phyloP scores from a whole-genome alignment of 495 filamentous ascomycete genomes.

The Penicillium malachiteum region DNA sequence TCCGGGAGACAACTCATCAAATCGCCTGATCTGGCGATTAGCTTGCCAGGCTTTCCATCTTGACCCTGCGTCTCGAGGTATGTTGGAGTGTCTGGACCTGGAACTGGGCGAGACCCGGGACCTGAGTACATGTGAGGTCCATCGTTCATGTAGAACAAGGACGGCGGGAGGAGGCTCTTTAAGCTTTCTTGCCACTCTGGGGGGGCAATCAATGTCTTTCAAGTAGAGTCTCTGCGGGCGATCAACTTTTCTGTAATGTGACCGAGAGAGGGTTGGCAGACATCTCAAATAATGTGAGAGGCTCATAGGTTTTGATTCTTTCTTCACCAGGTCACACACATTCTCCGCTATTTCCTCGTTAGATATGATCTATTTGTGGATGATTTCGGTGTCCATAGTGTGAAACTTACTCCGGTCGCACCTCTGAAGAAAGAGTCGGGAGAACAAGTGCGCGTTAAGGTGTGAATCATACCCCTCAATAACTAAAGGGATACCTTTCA shows the following conservation, averaged over 20 bases:
- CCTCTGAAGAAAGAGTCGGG: too few relatives aligned
- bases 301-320: constrained; percentile 71
- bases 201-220: constrained; percentile 94
- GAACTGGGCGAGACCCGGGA: constrained; percentile 13
- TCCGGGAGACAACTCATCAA: constrained; percentile 89
- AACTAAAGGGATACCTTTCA: too few relatives aligned
- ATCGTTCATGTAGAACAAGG: constrained; percentile 84
- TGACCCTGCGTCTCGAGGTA: not conserved
- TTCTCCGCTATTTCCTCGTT: constrained; percentile 48
- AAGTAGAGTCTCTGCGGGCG: constrained; percentile 82
- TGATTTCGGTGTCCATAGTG: too few relatives aligned
- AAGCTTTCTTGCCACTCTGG: constrained; percentile 77
- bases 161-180: constrained; percentile 70
- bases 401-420: not conserved
- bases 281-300: constrained; percentile 86
- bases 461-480: too few relatives aligned
- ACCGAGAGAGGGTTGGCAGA: constrained; percentile 72
- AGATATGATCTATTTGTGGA: constrained; percentile 7
- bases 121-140: constrained; percentile 58
- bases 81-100: not conserved
- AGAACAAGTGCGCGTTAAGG: too few relatives aligned
- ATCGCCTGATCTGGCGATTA: constrained; percentile 70
- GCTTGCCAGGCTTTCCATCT: constrained; percentile 1
- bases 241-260: constrained; percentile 61
- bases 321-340: constrained; percentile 71